These are phyloP conservation scores for Mycena maculata DNA, from an alignment of 768 basidiomycete species.

Conservation along the genomic window DNA sequence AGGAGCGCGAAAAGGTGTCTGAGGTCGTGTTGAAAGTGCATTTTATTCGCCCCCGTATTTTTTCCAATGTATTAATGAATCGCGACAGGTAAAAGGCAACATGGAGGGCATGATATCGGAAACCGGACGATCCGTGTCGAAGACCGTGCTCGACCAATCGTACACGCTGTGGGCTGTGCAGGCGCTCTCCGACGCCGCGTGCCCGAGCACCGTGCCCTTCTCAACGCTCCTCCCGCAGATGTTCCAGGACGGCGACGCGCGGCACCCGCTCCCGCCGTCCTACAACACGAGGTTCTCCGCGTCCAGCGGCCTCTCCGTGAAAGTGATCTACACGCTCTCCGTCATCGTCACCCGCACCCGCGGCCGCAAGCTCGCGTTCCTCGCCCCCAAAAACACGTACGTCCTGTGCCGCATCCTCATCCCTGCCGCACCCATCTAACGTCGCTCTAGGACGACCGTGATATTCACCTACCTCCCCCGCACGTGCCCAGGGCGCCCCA, in stretches of 20 bases:
- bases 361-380: not conserved
- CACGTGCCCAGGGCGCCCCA: constrained; percentile 9
- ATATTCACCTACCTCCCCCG: constrained; percentile 19
- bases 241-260: constrained; percentile 50
- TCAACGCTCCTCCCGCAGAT: constrained; percentile 56
- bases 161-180: constrained; percentile 49
- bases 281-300: constrained; percentile 48
- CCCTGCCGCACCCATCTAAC: not conserved
- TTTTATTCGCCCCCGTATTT: not conserved
- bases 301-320: constrained; percentile 49
- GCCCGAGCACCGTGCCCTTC: constrained; percentile 54
- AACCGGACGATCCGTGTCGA: constrained; percentile 46
- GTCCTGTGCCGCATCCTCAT: not conserved
- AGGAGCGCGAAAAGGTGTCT: constrained; percentile 49
- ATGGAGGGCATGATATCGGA: constrained; percentile 52
- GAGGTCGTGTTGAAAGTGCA: constrained; percentile 59
- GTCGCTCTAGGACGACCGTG: not conserved
- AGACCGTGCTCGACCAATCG: constrained; percentile 44
- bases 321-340: constrained; percentile 2
- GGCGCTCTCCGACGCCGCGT: constrained; percentile 25
- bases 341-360: constrained; percentile 5
- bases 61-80: not conserved
- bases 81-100: constrained; percentile 54
- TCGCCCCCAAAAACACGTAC: constrained; percentile 1
- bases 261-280: constrained; percentile 60